Percentiles rank a stretch among this genome's conserved stretches.
phyloP scores from a whole-genome alignment of 805 yeast genomes.

The Saccharomyces eubayanus region DNA sequence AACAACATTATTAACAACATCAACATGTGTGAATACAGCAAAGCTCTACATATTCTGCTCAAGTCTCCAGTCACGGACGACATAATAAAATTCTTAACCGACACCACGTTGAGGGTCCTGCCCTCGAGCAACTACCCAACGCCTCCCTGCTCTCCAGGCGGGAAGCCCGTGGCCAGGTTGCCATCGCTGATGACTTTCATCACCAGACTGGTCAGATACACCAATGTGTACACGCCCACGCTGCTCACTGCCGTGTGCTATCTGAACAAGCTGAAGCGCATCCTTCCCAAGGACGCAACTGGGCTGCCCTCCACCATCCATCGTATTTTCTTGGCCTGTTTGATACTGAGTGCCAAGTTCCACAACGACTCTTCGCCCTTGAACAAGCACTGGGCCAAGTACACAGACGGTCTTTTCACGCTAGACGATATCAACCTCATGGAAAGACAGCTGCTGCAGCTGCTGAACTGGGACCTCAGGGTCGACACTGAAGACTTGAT shows the following conservation, averaged over 20 bases:
- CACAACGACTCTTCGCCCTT: constrained; percentile 75
- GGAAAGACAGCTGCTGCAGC: constrained; percentile 67
- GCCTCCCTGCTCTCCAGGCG: constrained; percentile 30
- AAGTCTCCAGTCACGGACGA: constrained; percentile 65
- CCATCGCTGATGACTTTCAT: constrained; percentile 73
- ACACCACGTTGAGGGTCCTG: constrained; percentile 55
- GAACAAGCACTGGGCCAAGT: constrained; percentile 71
- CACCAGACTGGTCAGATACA: constrained; percentile 60
- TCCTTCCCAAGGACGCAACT: constrained; percentile 61
- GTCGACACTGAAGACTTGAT: constrained; percentile 62
- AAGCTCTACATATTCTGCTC: constrained; percentile 53
- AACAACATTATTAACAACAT: background rate
- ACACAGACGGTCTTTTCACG: constrained; percentile 65
- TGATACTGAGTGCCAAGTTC: constrained; percentile 63
- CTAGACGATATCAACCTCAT: constrained; percentile 65
- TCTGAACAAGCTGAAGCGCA: constrained; percentile 50
- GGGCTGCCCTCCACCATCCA: constrained; percentile 77
- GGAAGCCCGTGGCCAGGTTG: constrained; percentile 14
- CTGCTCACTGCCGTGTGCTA: constrained; percentile 65
- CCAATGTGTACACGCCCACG: constrained; percentile 76
- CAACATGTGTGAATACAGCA: constrained; percentile 29
- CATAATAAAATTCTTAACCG: constrained; percentile 63
- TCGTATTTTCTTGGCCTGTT: constrained; percentile 64
- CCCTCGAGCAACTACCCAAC: constrained; percentile 38
- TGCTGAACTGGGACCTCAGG: constrained; percentile 64